Percentiles rank a stretch among this genome's conserved stretches.
Evolutionary conservation across 768 basidiomycete genomes (phyloP).

Genomic region (Termitomyces sp.): DNA sequence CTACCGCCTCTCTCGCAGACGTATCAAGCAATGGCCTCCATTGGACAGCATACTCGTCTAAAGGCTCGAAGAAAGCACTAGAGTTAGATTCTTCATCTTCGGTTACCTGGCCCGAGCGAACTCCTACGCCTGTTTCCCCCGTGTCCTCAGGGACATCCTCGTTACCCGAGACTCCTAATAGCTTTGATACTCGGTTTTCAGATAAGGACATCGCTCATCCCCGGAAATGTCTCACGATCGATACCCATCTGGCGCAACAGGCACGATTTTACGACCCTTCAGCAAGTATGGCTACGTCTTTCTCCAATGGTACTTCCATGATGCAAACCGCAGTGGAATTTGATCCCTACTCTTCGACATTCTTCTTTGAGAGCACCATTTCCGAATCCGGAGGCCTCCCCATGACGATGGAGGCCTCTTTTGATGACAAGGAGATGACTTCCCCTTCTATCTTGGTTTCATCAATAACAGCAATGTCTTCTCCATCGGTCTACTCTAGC

Average conservation of each 20-base stretch:
- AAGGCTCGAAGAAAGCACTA: constrained; percentile 49
- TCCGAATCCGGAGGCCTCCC: constrained; percentile 30
- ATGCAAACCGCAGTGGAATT: constrained; percentile 78
- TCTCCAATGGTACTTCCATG: constrained; percentile 50
- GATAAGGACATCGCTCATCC: constrained; percentile 27
- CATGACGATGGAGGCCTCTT: constrained; percentile 21
- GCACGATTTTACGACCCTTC: constrained; percentile 41
- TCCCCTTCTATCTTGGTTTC: constrained; percentile 46
- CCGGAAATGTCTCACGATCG: constrained; percentile 50
- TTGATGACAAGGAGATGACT: constrained; percentile 50
- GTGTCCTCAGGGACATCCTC: constrained; percentile 40
- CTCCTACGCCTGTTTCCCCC: constrained; percentile 38
- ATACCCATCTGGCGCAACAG: constrained; percentile 43
- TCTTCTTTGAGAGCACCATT: constrained; percentile 43
- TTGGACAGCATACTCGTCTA: constrained; percentile 39
- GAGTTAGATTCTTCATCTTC: constrained; percentile 49
- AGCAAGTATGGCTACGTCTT: constrained; percentile 35
- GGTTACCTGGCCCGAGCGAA: constrained; percentile 32
- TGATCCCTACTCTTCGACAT: constrained; percentile 53
- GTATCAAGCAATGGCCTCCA: constrained; percentile 36
- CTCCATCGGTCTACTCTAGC: constrained; percentile 40
- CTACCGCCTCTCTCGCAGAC: constrained; percentile 19
- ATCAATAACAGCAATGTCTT: constrained; percentile 40
- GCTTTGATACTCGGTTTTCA: constrained; percentile 36
- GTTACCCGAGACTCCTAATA: constrained; percentile 55